Evolutionary conservation across 345 rosid genomes (phyloP), one percentile per base, ranked within the genome.

Genomic region (Eucalyptus erythrocorys): DNA sequence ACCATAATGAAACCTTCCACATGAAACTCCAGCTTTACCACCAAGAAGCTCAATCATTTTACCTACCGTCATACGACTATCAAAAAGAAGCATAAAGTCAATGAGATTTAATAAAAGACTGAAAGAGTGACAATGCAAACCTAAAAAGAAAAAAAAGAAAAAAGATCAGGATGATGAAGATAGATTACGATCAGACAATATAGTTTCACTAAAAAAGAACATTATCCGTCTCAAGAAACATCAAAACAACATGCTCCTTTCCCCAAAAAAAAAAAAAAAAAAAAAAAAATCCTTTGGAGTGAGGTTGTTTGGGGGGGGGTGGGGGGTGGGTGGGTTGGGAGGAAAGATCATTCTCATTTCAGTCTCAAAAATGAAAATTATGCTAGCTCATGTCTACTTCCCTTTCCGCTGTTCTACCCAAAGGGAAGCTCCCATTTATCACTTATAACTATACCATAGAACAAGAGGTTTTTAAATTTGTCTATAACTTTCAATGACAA

Each of bases 31-130:
- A 87, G 99, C 98, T 91, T 98, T 98, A 90, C 99, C 91, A 57
- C 98, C 99, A 87, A 97, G 95, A 90, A 98, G 99, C 93, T 98
- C 99, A 90, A 97, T 94, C 99, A 97, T 98, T 94, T 98, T 97
- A 64, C 99, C 98, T 87, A 97, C 98, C 24, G 99, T 97, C 99
- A 97, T 97, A 91, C 98, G 99, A 94, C 99, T 97, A 87, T 88
- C 57, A 85, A 86, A 59, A 91, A 88, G 89, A 91, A 53, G 32
- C 87, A 87, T 37, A 66, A 48, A 61, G 59, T 84, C n/a, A 66
- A 12, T 76, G 61, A 47, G 32, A 10, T 57, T 37, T 59, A 53
- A 50, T 50, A 82, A 27, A 55, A 89, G 42, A 89, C 47, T 27
- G 24, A 64, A 32, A 49, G 55, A 42, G 64, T 34, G 47, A 81